These are phyloP conservation scores for Zygoascus sp. DNA, from an alignment of 1,139 yeast genomes.

Conservation along the genomic window DNA sequence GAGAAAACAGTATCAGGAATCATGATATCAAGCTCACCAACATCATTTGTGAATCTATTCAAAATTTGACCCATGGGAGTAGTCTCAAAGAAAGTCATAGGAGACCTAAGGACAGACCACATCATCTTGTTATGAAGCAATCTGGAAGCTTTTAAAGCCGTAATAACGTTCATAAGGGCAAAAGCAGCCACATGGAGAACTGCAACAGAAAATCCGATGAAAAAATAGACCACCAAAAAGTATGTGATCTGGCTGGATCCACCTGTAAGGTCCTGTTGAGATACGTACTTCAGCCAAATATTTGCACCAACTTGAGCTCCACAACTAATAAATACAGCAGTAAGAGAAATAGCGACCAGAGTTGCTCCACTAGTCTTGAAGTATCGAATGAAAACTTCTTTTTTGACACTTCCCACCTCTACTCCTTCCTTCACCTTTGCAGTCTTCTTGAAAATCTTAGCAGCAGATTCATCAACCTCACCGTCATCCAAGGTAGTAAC, in stretches of 20 bases:
- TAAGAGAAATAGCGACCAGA: constrained; percentile 56
- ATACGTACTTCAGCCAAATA: constrained; percentile 96
- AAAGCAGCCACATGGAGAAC: constrained; percentile 75
- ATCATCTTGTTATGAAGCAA: constrained; percentile 79
- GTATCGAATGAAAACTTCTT: constrained; percentile 66
- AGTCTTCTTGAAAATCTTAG: constrained; percentile 18
- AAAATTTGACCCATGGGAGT: constrained; percentile 55
- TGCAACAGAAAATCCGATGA: constrained; percentile 61
- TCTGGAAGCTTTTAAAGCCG: constrained; percentile 76
- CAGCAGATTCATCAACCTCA: constrained; percentile 28
- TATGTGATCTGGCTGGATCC: constrained; percentile 61
- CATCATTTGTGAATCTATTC: constrained; percentile 69
- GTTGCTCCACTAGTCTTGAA: constrained; percentile 79
- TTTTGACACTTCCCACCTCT: constrained; percentile 19
- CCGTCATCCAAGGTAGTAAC: constrained; percentile 48
- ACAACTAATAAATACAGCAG: constrained; percentile 47
- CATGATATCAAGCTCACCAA: constrained; percentile 74
- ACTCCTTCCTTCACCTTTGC: constrained; percentile 20
- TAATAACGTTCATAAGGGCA: constrained; percentile 79
- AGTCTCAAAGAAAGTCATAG: constrained; percentile 50
- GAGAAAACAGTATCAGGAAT: constrained; percentile 26
- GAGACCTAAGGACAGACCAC: constrained; percentile 55
- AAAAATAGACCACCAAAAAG: constrained; percentile 70
- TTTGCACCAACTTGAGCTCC: constrained; percentile 58
- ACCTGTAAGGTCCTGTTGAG: constrained; percentile 77